Evolutionary conservation across 2,329 filamentous ascomycete genomes (phyloP).

Genomic region (Claviceps purpurea): DNA sequence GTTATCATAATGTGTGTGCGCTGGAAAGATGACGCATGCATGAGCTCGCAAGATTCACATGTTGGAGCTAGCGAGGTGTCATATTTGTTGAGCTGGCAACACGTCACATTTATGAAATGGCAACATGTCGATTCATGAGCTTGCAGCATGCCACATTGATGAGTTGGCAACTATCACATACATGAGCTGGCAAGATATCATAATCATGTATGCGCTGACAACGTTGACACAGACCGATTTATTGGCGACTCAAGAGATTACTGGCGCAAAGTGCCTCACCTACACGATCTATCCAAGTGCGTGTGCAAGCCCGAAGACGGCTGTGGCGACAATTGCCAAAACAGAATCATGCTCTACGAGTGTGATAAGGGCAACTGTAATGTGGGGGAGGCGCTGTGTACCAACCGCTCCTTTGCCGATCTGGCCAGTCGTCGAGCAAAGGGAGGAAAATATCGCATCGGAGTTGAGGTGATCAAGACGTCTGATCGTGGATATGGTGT

Average conservation of each 20-base stretch:
- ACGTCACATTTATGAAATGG: too few relatives aligned
- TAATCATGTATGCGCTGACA: neutral
- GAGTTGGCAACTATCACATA: too few relatives aligned
- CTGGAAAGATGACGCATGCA: too few relatives aligned
- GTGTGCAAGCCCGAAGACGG: conserved; percentile 66
- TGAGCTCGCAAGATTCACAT: too few relatives aligned
- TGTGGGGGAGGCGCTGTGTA: conserved; percentile 58
- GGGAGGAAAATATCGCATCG: conserved; percentile 78
- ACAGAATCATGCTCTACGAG: conserved; percentile 94
- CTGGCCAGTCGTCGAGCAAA: conserved; percentile 61
- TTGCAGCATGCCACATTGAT: too few relatives aligned
- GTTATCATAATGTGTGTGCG: too few relatives aligned
- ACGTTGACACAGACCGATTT: conserved; percentile 56
- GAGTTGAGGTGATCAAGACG: conserved; percentile 91
- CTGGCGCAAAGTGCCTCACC: conserved; percentile 68
- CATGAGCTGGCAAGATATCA: neutral
- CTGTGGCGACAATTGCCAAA: conserved; percentile 83
- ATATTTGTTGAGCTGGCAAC: too few relatives aligned
- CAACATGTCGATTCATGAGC: too few relatives aligned
- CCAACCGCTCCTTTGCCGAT: conserved; percentile 77
- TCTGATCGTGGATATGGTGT: conserved; percentile 80
- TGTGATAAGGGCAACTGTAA: conserved; percentile 86
- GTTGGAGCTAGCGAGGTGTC: too few relatives aligned
- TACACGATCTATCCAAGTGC: conserved; percentile 63
- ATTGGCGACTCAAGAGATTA: conserved; percentile 68